phyloP scores from a whole-genome alignment of 495 filamentous ascomycete genomes.

The Xylaria telfairii region DNA sequence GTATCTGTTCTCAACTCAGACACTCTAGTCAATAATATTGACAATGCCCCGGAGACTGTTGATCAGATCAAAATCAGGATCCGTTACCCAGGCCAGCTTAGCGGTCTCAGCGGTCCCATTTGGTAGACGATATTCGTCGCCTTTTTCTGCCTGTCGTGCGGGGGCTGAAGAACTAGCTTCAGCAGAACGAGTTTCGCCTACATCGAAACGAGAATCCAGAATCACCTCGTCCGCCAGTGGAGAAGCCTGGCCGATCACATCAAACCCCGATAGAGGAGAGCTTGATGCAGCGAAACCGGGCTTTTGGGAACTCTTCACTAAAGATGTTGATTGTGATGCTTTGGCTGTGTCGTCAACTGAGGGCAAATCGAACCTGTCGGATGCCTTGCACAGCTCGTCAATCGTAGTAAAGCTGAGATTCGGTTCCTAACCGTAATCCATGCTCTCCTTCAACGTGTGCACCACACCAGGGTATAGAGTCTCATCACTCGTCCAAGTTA shows the following conservation, averaged over 20 bases:
- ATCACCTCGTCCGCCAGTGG: background rate
- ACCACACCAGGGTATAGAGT: slow-evolving; percentile 32
- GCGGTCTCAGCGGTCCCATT: slow-evolving; percentile 14
- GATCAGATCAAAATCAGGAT: slow-evolving; percentile 55
- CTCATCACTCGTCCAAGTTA: slow-evolving; percentile 39
- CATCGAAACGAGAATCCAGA: background rate
- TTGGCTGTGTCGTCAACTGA: background rate
- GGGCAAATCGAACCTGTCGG: slow-evolving; percentile 31
- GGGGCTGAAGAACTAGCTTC: background rate
- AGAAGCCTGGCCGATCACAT: background rate
- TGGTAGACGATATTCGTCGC: background rate
- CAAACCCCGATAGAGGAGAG: slow-evolving; percentile 1
- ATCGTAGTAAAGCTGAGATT: slow-evolving; percentile 42
- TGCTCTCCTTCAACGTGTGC: slow-evolving; percentile 37
- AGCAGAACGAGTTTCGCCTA: background rate
- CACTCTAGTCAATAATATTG: slow-evolving; percentile 50
- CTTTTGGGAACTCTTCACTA: background rate
- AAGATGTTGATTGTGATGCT: background rate
- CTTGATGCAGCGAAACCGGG: background rate
- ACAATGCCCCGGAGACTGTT: slow-evolving; percentile 55
- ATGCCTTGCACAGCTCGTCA: slow-evolving; percentile 39
- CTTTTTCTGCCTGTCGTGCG: background rate
- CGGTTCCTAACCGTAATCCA: slow-evolving; percentile 37
- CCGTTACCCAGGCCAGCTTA: slow-evolving; percentile 53
- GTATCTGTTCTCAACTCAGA: background rate